phyloP scores from a whole-genome alignment of 2,329 filamentous ascomycete genomes.

The Neonectria faginata region DNA sequence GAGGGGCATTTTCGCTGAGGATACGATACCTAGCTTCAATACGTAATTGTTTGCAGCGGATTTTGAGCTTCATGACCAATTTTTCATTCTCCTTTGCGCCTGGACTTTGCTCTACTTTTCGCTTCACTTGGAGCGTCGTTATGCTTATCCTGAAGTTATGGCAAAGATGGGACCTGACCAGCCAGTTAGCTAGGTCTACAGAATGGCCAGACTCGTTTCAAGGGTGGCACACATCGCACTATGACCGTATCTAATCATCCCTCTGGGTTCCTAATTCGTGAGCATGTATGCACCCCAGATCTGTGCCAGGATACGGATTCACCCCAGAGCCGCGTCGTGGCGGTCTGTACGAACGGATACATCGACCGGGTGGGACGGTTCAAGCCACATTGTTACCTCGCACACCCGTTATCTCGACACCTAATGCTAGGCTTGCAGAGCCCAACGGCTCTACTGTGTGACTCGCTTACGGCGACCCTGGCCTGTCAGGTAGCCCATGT shows the following conservation, averaged over 20 bases:
- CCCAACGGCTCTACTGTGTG: background rate
- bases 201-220: background rate
- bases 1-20: background rate
- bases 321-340: background rate
- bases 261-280: background rate
- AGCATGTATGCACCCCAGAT: background rate
- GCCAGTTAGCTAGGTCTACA: background rate
- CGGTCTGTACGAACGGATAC: background rate
- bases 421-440: background rate
- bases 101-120: too few species aligned
- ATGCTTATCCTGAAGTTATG: too few species aligned
- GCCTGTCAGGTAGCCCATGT: background rate
- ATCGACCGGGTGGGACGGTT: background rate
- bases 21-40: background rate
- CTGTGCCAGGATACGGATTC: background rate
- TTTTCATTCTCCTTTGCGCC: too few species aligned
- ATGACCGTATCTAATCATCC: background rate
- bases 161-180: background rate
- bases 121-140: too few species aligned
- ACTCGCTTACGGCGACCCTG: background rate
- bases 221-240: background rate
- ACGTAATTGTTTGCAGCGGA: background rate
- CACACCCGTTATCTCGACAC: background rate
- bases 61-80: too few species aligned
- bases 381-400: background rate